Base-by-base conservation (phyloP, 2,329 filamentous ascomycete genomes). In the Aspergillus sp. region DNA sequence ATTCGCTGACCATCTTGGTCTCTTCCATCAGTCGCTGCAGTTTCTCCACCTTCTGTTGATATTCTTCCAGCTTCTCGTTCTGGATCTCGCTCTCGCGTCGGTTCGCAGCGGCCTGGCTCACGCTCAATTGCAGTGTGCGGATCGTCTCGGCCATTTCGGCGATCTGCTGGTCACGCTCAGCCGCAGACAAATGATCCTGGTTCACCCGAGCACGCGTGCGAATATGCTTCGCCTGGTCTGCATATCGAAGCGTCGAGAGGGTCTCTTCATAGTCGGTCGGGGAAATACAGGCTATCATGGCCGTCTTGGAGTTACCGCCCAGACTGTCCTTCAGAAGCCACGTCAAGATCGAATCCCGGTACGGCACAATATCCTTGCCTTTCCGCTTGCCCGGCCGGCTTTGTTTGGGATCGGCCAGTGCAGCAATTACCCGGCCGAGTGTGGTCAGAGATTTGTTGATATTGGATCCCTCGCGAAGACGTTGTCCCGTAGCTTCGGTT, bases 401-500 rank as follows among this genome's bases (percentile, higher is more conserved):
- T 63, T 87, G 76, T 70, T 90, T 90, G 1, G 83, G 82, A 62
- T 88, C 85, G 3, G 88, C 89, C 24, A 99, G 81, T 1, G 94
- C 93, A 26, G 92, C 93, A 70, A 99, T 99, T 45, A 99, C 94
- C 49, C 94, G 87, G 3, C 94, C 94, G 9, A 99, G 83, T 0
- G 94, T 97, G 0, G 93, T 96, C 35, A 99, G 83, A 9, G 93
- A 97, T 75, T 97, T 96, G 80, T 99, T 99, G 82, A 99, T 99
- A 71, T 97, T 96, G 65, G 90, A 93, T 47, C 94, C 94, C 74
- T 99, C 94, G 52, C 93, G 87, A 19, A 99, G 82, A 30, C 94
- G 86, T 63, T 88, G 86, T 11, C 94, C 94, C 0, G 92, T 97
- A 1, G 94, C 94, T 74, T 97, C 93, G 35, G 94, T 99, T 1